Evolutionary conservation across 805 yeast species (phyloP), one percentile per base, ranked within the genome.

Genomic region (Candida manassasensis): DNA sequence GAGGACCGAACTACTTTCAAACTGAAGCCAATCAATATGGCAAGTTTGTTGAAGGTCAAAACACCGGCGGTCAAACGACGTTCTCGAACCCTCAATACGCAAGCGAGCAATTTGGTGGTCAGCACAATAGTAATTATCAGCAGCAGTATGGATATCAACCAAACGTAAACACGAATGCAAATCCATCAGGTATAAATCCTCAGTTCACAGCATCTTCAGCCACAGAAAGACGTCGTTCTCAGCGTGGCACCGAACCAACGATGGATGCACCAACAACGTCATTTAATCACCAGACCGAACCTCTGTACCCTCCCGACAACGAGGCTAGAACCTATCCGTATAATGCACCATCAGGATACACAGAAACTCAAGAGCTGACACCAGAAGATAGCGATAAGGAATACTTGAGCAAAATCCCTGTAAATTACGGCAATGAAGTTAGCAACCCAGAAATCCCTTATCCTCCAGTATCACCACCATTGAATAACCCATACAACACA

Each of bases 1-100:
- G 30, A 25, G 34, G 21, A 21, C 17, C 26, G n/a, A 27, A 38
- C 14, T 29, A 25, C 22, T 35, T 35, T 15, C 14, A n/a, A 21
- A 14, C 31, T 5, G 24, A 24, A 9, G 22, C 16, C 5, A 21
- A 27, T 15, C 21, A 32, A 24, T 22, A 16, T 13, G 18, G 12
- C 21, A 35, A 34, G n/a, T 32, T 29, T 21, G 30, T 28, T 7
- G 27, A 19, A 12, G 17, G 16, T 7, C 37, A 37, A 17, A 11
- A 21, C n/a, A 19, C 25, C 6, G 30, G 34, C 22, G 28, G 28
- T 26, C 32, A 34, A 15, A 28, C 6, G 29, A 19, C 19, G 6
- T 19, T 24, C 21, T 19, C 27, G 10, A 19, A 26, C 13, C 7
- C 13, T n/a, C 15, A 15, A 11, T 6, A 15, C 25, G 27, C 16